Conservation (phyloP, 2,329 filamentous ascomycete species). For the Colletotrichum endophyticum region DNA sequence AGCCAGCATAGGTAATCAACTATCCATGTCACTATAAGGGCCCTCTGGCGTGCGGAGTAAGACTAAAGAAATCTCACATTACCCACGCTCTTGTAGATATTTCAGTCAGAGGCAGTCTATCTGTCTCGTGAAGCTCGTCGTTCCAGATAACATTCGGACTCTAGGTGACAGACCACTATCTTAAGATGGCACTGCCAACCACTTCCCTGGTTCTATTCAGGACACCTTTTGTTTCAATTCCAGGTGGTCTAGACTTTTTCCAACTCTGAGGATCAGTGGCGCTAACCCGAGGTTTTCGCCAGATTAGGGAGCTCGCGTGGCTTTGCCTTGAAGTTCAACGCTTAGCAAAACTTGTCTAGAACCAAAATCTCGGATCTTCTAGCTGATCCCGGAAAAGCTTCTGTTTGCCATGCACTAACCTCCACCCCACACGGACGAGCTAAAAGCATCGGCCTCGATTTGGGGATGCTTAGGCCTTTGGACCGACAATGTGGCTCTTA, state of each 20-base stretch:
- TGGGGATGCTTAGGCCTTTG: neutral
- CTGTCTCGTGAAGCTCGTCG: neutral
- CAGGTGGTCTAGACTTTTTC: neutral
- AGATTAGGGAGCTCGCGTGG: neutral
- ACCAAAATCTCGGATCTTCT: neutral
- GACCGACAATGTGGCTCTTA: neutral
- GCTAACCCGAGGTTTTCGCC: neutral
- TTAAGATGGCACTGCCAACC: neutral
- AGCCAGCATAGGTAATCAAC: neutral
- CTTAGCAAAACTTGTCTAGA: neutral
- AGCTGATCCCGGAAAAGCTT: neutral
- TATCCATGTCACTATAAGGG: neutral
- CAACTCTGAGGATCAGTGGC: neutral
- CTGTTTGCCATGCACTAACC: neutral
- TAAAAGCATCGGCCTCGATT: neutral
- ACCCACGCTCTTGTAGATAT: neutral
- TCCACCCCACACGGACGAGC: neutral
- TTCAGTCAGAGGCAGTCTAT: neutral
- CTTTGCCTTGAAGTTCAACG: neutral
- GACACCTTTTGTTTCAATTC: neutral
- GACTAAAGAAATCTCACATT: neutral
- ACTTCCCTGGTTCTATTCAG: neutral
- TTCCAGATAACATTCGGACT: neutral
- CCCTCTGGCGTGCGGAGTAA: neutral
- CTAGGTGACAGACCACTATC: neutral